Percentiles rank a stretch among this genome's conserved stretches.
Conservation (phyloP, 306 rosid species). For the Quercus ilex region DNA sequence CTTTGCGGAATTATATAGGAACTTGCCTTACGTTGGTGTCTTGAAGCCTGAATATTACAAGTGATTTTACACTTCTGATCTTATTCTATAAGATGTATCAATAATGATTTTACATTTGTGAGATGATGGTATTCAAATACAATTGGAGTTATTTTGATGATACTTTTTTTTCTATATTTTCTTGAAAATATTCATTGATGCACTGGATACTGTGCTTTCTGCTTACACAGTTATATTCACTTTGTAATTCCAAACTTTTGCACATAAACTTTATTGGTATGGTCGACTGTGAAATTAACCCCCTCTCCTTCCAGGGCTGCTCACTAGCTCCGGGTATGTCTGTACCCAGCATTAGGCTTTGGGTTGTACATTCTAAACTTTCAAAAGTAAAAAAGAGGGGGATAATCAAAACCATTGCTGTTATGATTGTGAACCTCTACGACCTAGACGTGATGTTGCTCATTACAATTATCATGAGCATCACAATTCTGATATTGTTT, state of each 20-base stretch:
- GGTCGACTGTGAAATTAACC: no score
- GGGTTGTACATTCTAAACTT: no score
- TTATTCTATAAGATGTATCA: neutral
- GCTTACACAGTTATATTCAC: neutral
- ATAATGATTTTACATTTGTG: neutral
- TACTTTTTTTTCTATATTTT: neutral
- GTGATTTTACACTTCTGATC: conserved; percentile 18
- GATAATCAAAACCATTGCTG: no score
- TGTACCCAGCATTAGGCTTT: no score
- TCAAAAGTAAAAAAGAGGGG: no score
- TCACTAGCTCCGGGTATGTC: no score
- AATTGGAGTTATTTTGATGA: neutral
- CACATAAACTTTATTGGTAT: no score
- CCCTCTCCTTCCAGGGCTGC: no score
- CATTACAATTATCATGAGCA: no score
- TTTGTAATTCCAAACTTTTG: neutral
- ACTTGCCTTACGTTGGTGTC: conserved; percentile 84
- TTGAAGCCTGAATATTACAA: conserved; percentile 70
- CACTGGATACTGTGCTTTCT: neutral
- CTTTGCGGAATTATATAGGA: conserved; percentile 71
- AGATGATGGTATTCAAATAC: neutral
- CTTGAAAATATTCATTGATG: neutral
- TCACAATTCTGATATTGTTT: no score
- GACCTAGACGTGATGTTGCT: no score
- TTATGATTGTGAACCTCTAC: no score